These are phyloP conservation scores for Penicillium lagena DNA, from an alignment of 495 filamentous ascomycete genomes.

Conservation along the genomic window DNA sequence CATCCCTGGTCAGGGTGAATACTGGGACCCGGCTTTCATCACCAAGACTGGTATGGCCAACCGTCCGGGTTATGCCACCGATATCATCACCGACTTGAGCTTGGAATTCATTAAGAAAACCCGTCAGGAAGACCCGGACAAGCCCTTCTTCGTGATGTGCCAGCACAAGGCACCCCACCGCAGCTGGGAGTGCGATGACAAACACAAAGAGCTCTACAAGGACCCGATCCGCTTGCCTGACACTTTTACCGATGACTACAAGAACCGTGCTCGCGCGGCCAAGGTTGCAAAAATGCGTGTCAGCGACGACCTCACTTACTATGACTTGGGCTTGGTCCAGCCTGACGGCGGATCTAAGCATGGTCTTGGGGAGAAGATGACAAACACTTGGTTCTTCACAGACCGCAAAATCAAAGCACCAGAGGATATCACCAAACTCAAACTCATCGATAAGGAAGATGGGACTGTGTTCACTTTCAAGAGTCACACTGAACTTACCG, in stretches of 20 bases:
- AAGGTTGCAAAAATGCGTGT: slow-evolving; percentile 35
- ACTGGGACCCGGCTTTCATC: slow-evolving; percentile 34
- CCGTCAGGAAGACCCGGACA: slow-evolving; percentile 10
- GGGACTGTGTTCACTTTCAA: slow-evolving; percentile 32
- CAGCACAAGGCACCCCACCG: slow-evolving; percentile 42
- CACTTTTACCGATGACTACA: slow-evolving; percentile 39
- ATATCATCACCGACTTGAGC: slow-evolving; percentile 37
- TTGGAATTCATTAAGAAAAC: slow-evolving; percentile 24
- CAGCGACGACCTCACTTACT: slow-evolving; percentile 34
- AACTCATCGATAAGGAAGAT: slow-evolving; percentile 35
- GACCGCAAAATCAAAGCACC: slow-evolving; percentile 30
- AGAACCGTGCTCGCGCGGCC: slow-evolving; percentile 35
- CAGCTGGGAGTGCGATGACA: slow-evolving; percentile 34
- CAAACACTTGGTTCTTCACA: slow-evolving; percentile 8
- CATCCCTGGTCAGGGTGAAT: slow-evolving; percentile 35
- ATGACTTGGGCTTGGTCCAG: slow-evolving; percentile 35
- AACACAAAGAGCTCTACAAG: slow-evolving; percentile 32
- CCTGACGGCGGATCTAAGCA: slow-evolving; percentile 25
- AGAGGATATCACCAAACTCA: slow-evolving; percentile 19
- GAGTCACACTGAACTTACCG: slow-evolving; percentile 23
- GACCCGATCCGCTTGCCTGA: slow-evolving; percentile 31
- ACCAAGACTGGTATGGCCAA: slow-evolving; percentile 11
- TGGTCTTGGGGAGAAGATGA: slow-evolving; percentile 23
- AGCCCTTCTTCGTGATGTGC: slow-evolving; percentile 44
- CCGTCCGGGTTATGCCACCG: slow-evolving; percentile 32